A percentile compares a stretch with the other conserved stretches of the same genome.
Evolutionary conservation across 306 rosid genomes (phyloP).

Genomic region (Bauhinia variegata): DNA sequence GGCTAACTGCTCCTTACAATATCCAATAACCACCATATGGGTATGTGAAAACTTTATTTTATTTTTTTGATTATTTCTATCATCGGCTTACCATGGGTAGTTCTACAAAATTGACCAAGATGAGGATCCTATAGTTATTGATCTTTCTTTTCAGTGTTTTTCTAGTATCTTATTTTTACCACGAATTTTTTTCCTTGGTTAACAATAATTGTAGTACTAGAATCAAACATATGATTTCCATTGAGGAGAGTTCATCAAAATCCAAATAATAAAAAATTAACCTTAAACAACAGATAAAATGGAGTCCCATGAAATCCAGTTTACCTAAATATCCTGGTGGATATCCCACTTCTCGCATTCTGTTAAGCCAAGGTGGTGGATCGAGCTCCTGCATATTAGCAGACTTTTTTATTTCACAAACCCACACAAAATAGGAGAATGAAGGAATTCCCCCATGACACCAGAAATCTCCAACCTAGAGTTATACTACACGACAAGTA

Average conservation of each 20-base stretch:
- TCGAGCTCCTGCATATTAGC: slow-evolving; percentile 75
- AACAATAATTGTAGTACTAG: too few relatives aligned
- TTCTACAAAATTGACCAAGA: not conserved
- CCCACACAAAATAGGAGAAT: not conserved
- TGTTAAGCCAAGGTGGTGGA: slow-evolving; percentile 97
- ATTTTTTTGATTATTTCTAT: too few relatives aligned
- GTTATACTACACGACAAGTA: slow-evolving; percentile 18
- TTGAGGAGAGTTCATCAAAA: not conserved
- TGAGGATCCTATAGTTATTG: not conserved
- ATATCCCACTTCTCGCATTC: slow-evolving; percentile 98
- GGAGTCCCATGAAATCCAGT: slow-evolving; percentile 30
- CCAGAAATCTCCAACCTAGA: not conserved
- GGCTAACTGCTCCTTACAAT: too few relatives aligned
- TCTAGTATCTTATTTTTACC: too few relatives aligned
- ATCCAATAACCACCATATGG: too few relatives aligned
- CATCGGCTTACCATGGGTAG: not conserved
- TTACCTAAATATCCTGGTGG: slow-evolving; percentile 97
- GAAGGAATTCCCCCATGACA: not conserved
- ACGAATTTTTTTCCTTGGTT: too few relatives aligned
- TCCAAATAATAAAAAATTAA: slow-evolving; percentile 5
- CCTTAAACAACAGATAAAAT: not conserved
- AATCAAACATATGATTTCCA: too few relatives aligned
- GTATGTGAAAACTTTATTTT: too few relatives aligned
- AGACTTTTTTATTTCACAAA: not conserved
- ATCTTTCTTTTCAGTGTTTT: not conserved